Conservation (phyloP, 2,329 filamentous ascomycete genomes). For the Chaetoscypha palmicola region DNA sequence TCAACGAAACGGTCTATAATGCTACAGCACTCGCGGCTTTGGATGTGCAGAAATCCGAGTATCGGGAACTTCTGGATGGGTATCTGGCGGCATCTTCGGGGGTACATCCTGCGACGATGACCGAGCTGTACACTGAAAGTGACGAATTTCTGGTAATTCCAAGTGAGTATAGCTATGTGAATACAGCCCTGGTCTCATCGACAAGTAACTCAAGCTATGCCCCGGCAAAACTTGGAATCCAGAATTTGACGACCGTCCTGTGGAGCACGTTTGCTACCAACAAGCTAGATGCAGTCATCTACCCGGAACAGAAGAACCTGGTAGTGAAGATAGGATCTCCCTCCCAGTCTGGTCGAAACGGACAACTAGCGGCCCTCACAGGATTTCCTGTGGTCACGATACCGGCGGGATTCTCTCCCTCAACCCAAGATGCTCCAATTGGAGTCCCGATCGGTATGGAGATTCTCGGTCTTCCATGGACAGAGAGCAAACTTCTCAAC, state of each 20-base stretch:
- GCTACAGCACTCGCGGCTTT: slow-evolving; percentile 41
- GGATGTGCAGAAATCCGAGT: slow-evolving; percentile 57
- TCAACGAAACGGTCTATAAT: slow-evolving; percentile 45
- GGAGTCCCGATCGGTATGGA: slow-evolving; percentile 61
- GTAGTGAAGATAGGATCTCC: slow-evolving; percentile 51
- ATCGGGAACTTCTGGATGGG: slow-evolving; percentile 44
- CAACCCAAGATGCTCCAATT: slow-evolving; percentile 41
- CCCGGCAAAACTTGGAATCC: slow-evolving; percentile 40
- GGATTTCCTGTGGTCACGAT: slow-evolving; percentile 39
- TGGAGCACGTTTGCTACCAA: slow-evolving; percentile 42
- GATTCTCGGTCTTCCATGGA: slow-evolving; percentile 50
- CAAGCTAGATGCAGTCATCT: slow-evolving; percentile 50
- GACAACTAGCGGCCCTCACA: slow-evolving; percentile 36
- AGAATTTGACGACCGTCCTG: slow-evolving; percentile 44
- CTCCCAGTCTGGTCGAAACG: slow-evolving; percentile 50
- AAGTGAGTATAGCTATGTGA: slow-evolving; percentile 48
- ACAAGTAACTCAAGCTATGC: slow-evolving; percentile 45
- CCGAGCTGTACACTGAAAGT: slow-evolving; percentile 40
- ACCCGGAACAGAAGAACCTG: slow-evolving; percentile 58
- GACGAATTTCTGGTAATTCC: slow-evolving; percentile 54
- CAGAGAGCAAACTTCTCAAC: slow-evolving; percentile 45
- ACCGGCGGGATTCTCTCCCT: slow-evolving; percentile 45
- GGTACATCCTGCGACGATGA: slow-evolving; percentile 38
- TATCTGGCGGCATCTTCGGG: slow-evolving; percentile 46
- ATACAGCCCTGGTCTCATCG: slow-evolving; percentile 43